Evolutionary conservation across 768 basidiomycete genomes (phyloP).

Genomic region (Hericium rajendrae): DNA sequence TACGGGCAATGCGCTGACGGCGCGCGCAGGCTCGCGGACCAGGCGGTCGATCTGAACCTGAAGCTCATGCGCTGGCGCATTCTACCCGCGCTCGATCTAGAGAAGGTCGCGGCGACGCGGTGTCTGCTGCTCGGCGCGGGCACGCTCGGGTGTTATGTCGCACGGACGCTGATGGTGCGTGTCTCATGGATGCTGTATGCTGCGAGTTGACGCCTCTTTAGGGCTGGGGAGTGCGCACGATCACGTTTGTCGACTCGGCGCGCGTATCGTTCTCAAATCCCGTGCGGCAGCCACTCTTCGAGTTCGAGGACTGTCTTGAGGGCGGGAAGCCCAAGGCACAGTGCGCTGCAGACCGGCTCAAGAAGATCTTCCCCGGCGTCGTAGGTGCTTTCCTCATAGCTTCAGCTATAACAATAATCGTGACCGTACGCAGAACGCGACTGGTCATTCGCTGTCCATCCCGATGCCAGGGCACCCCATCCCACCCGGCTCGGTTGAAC

Average conservation of each 20-base stretch:
- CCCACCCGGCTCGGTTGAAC: constrained; percentile 43
- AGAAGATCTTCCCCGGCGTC: constrained; percentile 87
- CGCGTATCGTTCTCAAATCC: constrained; percentile 96
- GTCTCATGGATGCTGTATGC: neutral
- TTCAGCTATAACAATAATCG: neutral
- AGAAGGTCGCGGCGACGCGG: constrained; percentile 69
- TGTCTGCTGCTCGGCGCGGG: constrained; percentile 92
- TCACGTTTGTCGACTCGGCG: constrained; percentile 87
- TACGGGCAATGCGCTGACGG: neutral
- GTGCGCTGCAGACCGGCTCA: constrained; percentile 77
- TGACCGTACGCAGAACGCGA: constrained; percentile 51
- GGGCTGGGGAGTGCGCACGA: constrained; percentile 95
- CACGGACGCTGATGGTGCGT: constrained; percentile 79
- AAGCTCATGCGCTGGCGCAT: constrained; percentile 99
- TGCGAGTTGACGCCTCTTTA: constrained; percentile 19
- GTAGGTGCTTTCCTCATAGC: constrained; percentile 37
- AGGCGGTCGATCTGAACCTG: constrained; percentile 95
- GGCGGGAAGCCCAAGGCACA: constrained; percentile 93
- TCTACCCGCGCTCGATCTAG: constrained; percentile 79
- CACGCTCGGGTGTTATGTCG: constrained; percentile 94
- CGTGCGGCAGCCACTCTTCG: constrained; percentile 92
- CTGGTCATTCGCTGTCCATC: constrained; percentile 68
- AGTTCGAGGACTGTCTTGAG: constrained; percentile 85
- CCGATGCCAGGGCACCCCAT: constrained; percentile 99
- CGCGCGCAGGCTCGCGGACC: constrained; percentile 69